Base-by-base conservation (phyloP, 2,329 filamentous ascomycete species). In the Aspergillus fischeri region DNA sequence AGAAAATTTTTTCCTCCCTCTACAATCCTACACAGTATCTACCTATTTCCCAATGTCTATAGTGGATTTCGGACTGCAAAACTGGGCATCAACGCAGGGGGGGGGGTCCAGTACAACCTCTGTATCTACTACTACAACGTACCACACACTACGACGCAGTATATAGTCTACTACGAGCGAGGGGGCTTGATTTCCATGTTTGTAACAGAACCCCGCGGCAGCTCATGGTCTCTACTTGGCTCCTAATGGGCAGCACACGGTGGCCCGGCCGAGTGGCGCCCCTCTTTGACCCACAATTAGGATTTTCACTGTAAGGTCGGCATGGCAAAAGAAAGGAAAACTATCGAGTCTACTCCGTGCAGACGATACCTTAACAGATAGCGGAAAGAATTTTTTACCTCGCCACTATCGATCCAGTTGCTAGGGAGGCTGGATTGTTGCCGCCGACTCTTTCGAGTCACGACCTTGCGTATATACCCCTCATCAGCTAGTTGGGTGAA, bases 31-130 rank as follows among this genome's bases (percentile, higher is more conserved):
- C 10, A 3, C n/a, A 21, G 20, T 21, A 21, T 21, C 41, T 44
- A 44, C 21, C 38, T 49, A 53, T 50, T 52, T 56, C 52, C 53
- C 57, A 44, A 35, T 58, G 27, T 48, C 55, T 56, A 44, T n/a
- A 32, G 59, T 62, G 59, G 60, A 58, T 62, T 60, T 59, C 56
- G 56, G 59, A 65, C 57, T 59, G 59, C 56, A 47, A 62, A 58
- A 65, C 72, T 73, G 72, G 72, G 72, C 72, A 74, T 71, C 72
- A 73, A 74, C 69, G 67, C 70, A 72, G 65, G 60, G 53, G 21
- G 52, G 21, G 25, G 27, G 48, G 29, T 25, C 32, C 24, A 20
- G 21, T 32, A 35, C n/a, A 51, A 27, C 32, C 28, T 51, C 21
- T 25, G 7, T 53, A 24, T 35, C 44, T 14, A 21, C 42, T 45